Evolutionary conservation across 106 monocot genomes (phyloP).

Genomic region (Posidonia australis): DNA sequence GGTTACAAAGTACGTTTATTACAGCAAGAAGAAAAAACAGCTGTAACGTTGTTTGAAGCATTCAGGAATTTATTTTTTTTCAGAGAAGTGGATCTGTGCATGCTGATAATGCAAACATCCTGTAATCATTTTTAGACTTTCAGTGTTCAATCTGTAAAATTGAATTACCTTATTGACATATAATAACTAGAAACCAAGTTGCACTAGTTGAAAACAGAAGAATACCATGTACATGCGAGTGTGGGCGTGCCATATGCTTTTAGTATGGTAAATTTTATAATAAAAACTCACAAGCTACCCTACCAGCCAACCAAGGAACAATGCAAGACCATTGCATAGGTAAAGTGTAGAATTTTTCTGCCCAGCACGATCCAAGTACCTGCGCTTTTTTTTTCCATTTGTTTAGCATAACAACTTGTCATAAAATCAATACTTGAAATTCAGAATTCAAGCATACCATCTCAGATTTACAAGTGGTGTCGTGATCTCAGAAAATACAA

Average conservation of each 20-base stretch:
- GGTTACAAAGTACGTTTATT: neutral
- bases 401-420: neutral
- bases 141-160: no score
- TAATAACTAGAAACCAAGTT: no score
- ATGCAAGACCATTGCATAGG: slow-evolving; percentile 50
- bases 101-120: no score
- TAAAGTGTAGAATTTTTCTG: slow-evolving; percentile 45
- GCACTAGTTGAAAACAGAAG: neutral
- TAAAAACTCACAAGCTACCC: neutral
- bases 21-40: neutral
- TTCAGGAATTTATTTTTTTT: no score
- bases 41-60: neutral
- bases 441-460: slow-evolving; percentile 24
- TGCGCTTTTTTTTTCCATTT: slow-evolving; percentile 9
- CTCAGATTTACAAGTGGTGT: slow-evolving; percentile 60
- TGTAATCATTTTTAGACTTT: no score
- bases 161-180: no score
- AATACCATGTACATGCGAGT: neutral
- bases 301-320: slow-evolving; percentile 71
- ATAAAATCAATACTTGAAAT: neutral
- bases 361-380: slow-evolving; percentile 61
- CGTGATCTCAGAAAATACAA: slow-evolving; percentile 59
- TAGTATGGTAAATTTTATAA: neutral
- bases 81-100: no score
- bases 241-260: neutral